Evolutionary conservation across 768 basidiomycete species (phyloP), one percentile per base, ranked within the genome.

Genomic region (Mycena maculata): DNA sequence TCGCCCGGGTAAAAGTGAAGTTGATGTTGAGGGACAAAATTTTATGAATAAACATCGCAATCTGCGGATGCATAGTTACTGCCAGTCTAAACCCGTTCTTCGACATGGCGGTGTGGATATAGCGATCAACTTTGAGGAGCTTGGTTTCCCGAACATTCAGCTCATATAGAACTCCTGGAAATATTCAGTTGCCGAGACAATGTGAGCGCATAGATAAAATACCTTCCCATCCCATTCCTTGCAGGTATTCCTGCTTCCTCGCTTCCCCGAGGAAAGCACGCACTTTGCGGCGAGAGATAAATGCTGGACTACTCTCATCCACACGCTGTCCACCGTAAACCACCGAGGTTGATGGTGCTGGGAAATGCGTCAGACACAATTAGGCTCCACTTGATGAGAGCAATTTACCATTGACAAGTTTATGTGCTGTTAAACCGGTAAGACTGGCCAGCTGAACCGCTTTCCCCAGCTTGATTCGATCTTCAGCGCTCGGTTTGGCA

Each of bases 1-100:
- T 33, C 3, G 69, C 65, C 18, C 70, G 62, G 45, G 74, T 74
- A 59, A 74, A 76, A 3, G 75, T 76, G 36, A 52, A 74, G 41
- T 74, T 73, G 25, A 69, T 63, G n/a, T 20, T 41, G 8, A 76
- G 64, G 2, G 49, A 59, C 0, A 44, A 63, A 2, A 67, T 59
- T 6, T 20, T 42, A 36, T 75, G 74, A 25, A 75, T 66, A 39
- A 41, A 50, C 23, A 28, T 28, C 1, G 57, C 57, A 30, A 68
- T 31, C 22, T 48, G 44, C 8, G 67, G 61, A 41, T 68, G 67
- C 31, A 68, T 27, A 2, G 67, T 64, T 0, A 68, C 67, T 18
- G 60, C 45, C 1, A 68, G 13, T 0, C 50, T 39, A 31, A 59
- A 64, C 20, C 52, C 61, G 18, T 28, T 30, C 28, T 68, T 68